Base-by-base conservation (phyloP, 495 filamentous ascomycete genomes). In the Trichocladium antarcticum region DNA sequence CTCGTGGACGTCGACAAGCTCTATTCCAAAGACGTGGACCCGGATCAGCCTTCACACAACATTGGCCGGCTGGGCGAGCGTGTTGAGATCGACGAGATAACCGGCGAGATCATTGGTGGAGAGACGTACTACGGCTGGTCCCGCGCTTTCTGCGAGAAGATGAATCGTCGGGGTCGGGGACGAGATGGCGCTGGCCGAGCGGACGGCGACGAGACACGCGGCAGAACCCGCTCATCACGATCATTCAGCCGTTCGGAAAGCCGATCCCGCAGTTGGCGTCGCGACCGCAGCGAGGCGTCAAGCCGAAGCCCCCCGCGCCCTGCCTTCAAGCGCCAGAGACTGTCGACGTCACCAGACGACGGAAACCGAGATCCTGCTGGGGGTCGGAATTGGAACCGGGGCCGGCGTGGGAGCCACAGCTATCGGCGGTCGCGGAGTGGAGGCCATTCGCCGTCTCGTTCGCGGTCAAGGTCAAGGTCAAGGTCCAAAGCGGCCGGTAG, bases 41-140 rank as follows among this genome's bases (percentile, higher is more conserved):
- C 52, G 5, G 62, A 69, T 22, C 59, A 66, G 5, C 57, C 54
- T 1, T 36, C 55, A 1, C 60, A 62, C 22, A 84, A 89, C 44
- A 70, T 89, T 16, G 81, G 88, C 57, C 78, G 81, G 49, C 70
- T 94, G 22, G 88, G 89, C 15, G 83, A 89, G 60, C 62, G 69
- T 7, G 65, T 88, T 9, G 59, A 80, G 10, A 61, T 74, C 1
- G 79, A 85, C 47, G 74, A 78, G 50, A 71, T 74, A 9, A 78
- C 74, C 1, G 81, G 79, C 0, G 78, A 85, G 11, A 63, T 81
- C 16, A 54, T 72, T 10, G 68, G 67, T 15, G 79, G 80, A 7
- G 80, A 90, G 28, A 81, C 79, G 7, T 93, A 94, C 58, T 92
- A 92, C 59, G 88, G 86, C 32, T 95, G 88, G 88, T 88, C 84